These are phyloP conservation scores for Poa annua DNA, from an alignment of 176 grass and related monocot genomes.

Conservation along the genomic window DNA sequence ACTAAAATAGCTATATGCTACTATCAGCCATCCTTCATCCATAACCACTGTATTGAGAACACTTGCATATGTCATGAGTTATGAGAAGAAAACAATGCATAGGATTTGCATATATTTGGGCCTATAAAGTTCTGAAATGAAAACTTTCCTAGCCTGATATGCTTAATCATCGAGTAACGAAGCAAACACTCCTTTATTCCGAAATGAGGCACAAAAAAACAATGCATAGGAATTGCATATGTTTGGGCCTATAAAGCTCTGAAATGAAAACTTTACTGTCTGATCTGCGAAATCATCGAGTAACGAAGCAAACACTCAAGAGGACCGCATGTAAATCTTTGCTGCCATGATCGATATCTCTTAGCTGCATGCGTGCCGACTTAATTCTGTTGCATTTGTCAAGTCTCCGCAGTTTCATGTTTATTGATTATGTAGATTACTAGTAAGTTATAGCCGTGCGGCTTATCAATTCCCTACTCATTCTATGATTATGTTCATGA, in stretches of 20 bases:
- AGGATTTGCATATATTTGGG: neutral
- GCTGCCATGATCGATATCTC: constrained; percentile 9
- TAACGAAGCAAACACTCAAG: neutral
- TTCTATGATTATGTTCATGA: neutral
- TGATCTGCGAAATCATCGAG: neutral
- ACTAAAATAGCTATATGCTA: neutral
- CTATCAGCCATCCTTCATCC: neutral
- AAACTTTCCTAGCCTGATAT: neutral
- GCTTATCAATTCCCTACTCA: neutral
- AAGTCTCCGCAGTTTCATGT: neutral
- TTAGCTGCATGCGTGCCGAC: neutral
- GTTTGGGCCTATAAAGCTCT: neutral
- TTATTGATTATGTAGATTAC: neutral
- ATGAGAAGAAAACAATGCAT: neutral
- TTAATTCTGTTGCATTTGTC: constrained; percentile 4
- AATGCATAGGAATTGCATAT: constrained; percentile 5
- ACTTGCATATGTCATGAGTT: neutral
- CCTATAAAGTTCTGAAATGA: neutral
- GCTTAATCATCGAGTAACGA: neutral
- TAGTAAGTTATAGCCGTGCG: neutral
- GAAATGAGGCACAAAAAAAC: neutral
- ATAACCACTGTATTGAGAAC: neutral
- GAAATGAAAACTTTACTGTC: neutral
- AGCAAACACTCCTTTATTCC: neutral
- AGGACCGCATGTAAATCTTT: neutral